Evolutionary conservation across 768 basidiomycete genomes (phyloP).

Genomic region (Termitomyces sp.): DNA sequence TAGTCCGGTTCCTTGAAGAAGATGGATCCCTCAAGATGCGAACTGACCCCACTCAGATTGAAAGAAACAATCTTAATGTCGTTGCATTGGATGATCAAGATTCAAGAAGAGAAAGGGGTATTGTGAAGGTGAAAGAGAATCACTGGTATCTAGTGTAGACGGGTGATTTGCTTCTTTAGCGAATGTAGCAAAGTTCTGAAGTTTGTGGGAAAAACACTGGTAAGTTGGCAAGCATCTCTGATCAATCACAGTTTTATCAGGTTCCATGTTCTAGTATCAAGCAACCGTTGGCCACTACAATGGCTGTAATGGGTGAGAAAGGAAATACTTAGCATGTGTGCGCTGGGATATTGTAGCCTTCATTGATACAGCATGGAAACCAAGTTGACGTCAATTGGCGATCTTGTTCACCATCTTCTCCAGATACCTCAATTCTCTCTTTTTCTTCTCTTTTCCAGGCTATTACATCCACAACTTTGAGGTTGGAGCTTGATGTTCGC

Average conservation of each 20-base stretch:
- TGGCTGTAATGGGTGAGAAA: background rate
- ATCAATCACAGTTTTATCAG: too few species aligned
- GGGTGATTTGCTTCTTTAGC: background rate
- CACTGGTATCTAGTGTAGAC: constrained; percentile 66
- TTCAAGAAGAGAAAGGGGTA: constrained; percentile 45
- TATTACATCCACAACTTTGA: constrained; percentile 22
- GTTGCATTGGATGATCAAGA: constrained; percentile 44
- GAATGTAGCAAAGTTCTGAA: too few species aligned
- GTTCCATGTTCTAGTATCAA: too few species aligned
- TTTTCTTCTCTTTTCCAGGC: constrained; percentile 27
- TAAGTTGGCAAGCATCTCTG: background rate
- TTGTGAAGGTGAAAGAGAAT: constrained; percentile 55
- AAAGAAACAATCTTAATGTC: constrained; percentile 19
- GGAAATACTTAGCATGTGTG: background rate
- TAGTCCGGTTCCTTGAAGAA: constrained; percentile 48
- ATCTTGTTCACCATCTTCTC: background rate
- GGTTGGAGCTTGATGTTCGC: constrained; percentile 8
- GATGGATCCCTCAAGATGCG: constrained; percentile 45
- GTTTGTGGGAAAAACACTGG: too few species aligned
- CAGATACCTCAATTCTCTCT: too few species aligned
- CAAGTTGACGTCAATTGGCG: background rate
- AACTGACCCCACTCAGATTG: constrained; percentile 17
- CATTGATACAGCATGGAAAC: too few species aligned
- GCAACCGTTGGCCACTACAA: too few species aligned
- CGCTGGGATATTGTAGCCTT: too few species aligned